Base-by-base conservation (phyloP, 139 green algal genomes). In the Parachlorella kessleri region DNA sequence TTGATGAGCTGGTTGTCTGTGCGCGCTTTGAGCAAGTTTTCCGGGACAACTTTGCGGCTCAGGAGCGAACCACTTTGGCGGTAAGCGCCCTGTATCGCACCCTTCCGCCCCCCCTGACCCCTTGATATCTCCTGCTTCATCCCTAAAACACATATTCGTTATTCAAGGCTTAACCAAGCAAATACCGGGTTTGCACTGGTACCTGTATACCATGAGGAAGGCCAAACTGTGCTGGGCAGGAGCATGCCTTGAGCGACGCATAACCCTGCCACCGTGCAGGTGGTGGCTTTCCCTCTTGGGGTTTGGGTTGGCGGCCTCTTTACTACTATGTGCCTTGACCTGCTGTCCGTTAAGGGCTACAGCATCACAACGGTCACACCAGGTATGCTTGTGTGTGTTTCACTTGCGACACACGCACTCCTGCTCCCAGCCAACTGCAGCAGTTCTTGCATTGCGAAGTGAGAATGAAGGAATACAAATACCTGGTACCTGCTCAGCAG, bases 241-340 rank as follows among this genome's bases (percentile, higher is more conserved):
- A n/a, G n/a, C n/a, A n/a, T n/a, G n/a, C n/a, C n/a, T n/a, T n/a
- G n/a, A n/a, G n/a, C n/a, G n/a, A n/a, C n/a, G n/a, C n/a, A n/a
- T n/a, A n/a, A n/a, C n/a, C n/a, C n/a, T n/a, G n/a, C n/a, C n/a
- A n/a, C n/a, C n/a, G n/a, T 59, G 69, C 69, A 75, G 69, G 69
- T 76, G 28, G 40, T 76, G 2, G 53, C 42, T 33, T 35, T 76
- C 3, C 71, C 71, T 2, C 71, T 76, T 41, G 71, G 71, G 1
- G 35, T 30, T 18, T 76, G 76, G 76, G 76, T 81, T 26, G 39
- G 74, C 28, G 74, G 74, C 38, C 33, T 79, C 2, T 79, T 81
- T 39, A 81, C 76, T 38, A 75, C 76, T 26, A 35, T 75, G 33
- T 81, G 76, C 76, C 66, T 75, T 35, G 36, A 66, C 23, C 39